Evolutionary conservation across 371 early-diverging fungal species (phyloP).

Genomic region (Rhizopus microsporus): DNA sequence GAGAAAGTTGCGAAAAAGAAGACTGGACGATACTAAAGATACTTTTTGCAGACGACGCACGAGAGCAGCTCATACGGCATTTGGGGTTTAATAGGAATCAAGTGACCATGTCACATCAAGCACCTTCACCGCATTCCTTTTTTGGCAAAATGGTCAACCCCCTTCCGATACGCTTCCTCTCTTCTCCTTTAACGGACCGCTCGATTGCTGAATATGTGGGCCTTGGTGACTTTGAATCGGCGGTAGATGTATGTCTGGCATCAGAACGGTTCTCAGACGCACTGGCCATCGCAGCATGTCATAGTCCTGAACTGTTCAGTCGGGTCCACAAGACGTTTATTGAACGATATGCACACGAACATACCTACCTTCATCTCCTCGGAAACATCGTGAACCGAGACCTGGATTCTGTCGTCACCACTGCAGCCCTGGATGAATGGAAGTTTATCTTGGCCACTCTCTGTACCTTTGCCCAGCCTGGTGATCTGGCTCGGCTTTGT

Average conservation of each 20-base stretch:
- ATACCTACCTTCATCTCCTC: slow-evolving; percentile 78
- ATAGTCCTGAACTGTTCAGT: slow-evolving; percentile 77
- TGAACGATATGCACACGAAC: slow-evolving; percentile 46
- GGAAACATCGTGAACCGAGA: slow-evolving; percentile 77
- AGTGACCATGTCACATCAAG: slow-evolving; percentile 1
- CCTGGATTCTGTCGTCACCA: slow-evolving; percentile 75
- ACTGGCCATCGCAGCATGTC: slow-evolving; percentile 81
- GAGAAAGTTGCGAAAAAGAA: neutral
- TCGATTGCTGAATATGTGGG: slow-evolving; percentile 82
- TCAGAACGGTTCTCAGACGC: slow-evolving; percentile 87
- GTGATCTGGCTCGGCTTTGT: slow-evolving; percentile 68
- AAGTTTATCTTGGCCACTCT: slow-evolving; percentile 84
- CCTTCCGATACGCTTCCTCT: neutral
- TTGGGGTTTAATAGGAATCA: slow-evolving; percentile 7
- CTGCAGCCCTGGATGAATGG: slow-evolving; percentile 82
- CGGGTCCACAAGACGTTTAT: slow-evolving; percentile 38
- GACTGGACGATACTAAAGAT: slow-evolving; percentile 5
- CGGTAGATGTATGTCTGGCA: slow-evolving; percentile 81
- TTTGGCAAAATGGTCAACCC: neutral
- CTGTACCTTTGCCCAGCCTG: slow-evolving; percentile 85
- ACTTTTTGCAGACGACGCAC: slow-evolving; percentile 7
- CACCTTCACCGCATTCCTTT: slow-evolving; percentile 3
- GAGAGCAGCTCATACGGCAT: slow-evolving; percentile 2
- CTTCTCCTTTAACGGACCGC: slow-evolving; percentile 44
- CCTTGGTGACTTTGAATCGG: slow-evolving; percentile 88